Conservation (phyloP, 192 early-diverging fungal genomes). For the Radiomyces spectabilis region DNA sequence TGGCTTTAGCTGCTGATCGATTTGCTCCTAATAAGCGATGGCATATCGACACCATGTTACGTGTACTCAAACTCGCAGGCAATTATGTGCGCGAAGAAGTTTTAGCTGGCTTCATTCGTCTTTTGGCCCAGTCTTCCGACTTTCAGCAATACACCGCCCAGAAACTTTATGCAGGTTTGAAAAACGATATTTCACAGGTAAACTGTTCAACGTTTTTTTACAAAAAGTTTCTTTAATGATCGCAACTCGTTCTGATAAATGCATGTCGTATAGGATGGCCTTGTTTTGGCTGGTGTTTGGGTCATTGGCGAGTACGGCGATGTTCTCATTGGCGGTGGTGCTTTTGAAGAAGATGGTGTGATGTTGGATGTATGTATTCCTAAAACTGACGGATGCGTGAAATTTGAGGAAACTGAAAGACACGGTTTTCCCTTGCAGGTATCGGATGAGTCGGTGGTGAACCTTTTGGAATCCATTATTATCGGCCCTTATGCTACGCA, state of each 20-base stretch:
- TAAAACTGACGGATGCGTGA: background rate
- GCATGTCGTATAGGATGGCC: slow-evolving; percentile 70
- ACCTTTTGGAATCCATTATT: slow-evolving; percentile 67
- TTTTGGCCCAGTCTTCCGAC: slow-evolving; percentile 68
- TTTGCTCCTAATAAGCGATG: slow-evolving; percentile 93
- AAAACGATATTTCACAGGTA: slow-evolving; percentile 62
- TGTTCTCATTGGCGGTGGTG: slow-evolving; percentile 63
- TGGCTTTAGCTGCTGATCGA: slow-evolving; percentile 84
- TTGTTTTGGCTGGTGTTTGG: slow-evolving; percentile 88
- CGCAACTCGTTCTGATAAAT: slow-evolving; percentile 8
- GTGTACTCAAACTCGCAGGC: slow-evolving; percentile 74
- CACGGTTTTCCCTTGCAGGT: slow-evolving; percentile 21
- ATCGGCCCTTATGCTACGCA: slow-evolving; percentile 75
- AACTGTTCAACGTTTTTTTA: no score
- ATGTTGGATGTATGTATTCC: slow-evolving; percentile 35
- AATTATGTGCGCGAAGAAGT: slow-evolving; percentile 69
- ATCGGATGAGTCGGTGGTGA: slow-evolving; percentile 67
- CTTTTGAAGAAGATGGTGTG: slow-evolving; percentile 62
- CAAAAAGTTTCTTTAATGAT: background rate
- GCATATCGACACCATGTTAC: slow-evolving; percentile 93
- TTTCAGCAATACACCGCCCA: slow-evolving; percentile 89
- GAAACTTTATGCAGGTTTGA: slow-evolving; percentile 80
- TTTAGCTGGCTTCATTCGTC: slow-evolving; percentile 80
- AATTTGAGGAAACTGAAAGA: background rate
- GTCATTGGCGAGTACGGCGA: slow-evolving; percentile 97